Conservation (phyloP, 2,329 filamentous ascomycete species). For the Phialocephala sp. region DNA sequence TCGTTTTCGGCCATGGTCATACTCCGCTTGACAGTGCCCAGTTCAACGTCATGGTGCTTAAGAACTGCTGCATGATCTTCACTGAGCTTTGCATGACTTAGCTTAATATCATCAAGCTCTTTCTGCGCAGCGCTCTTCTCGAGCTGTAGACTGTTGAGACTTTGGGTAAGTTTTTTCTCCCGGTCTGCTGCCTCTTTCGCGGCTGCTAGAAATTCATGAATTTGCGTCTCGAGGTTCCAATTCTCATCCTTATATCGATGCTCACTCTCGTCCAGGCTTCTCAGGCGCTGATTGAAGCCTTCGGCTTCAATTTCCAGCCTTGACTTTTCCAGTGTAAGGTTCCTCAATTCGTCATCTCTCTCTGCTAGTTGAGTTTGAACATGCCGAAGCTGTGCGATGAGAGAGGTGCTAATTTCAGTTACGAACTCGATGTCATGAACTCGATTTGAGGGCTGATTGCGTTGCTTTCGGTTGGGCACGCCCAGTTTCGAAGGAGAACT, state of each 20-base stretch:
- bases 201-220: constrained; percentile 79
- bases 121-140: constrained; percentile 82
- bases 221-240: constrained; percentile 92
- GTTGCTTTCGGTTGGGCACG: constrained; percentile 84
- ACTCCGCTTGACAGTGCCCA: constrained; percentile 82
- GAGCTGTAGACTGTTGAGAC: constrained; percentile 69
- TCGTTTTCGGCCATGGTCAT: constrained; percentile 81
- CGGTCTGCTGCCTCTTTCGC: constrained; percentile 80
- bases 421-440: constrained; percentile 97
- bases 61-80: constrained; percentile 80
- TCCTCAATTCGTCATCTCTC: constrained; percentile 84
- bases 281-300: constrained; percentile 78
- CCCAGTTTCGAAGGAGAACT: constrained; percentile 88
- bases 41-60: constrained; percentile 88
- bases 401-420: constrained; percentile 94
- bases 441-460: constrained; percentile 86
- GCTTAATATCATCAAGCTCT: constrained; percentile 89
- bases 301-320: constrained; percentile 84
- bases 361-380: constrained; percentile 84
- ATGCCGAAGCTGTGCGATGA: constrained; percentile 92
- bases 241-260: constrained; percentile 98
- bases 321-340: constrained; percentile 74
- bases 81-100: constrained; percentile 75
- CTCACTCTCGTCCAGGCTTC: constrained; percentile 88
- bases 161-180: constrained; percentile 80